A percentile compares a stretch with the other conserved stretches of the same genome.
These are phyloP conservation scores for Pichia sporocuriosa DNA, from an alignment of 805 yeast species.

Conservation along the genomic window DNA sequence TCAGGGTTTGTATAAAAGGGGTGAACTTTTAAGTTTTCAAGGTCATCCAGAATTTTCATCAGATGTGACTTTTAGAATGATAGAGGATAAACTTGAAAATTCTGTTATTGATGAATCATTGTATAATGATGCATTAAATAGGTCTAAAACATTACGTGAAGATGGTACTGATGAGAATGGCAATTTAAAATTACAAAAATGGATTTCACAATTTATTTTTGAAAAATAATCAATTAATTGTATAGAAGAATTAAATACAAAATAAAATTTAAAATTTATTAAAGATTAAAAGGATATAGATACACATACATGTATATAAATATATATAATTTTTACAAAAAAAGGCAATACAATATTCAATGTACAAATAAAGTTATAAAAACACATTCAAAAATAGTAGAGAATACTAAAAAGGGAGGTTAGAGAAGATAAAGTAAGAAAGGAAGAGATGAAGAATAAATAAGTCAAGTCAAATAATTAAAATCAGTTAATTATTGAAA, in stretches of 20 bases:
- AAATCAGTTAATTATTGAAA: slow-evolving; percentile 8
- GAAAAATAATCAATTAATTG: no score
- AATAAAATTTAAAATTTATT: background rate
- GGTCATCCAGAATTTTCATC: slow-evolving; percentile 82
- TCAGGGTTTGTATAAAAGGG: slow-evolving; percentile 60
- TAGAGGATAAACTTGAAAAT: slow-evolving; percentile 1
- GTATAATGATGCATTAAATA: slow-evolving; percentile 4
- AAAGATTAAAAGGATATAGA: background rate
- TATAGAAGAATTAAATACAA: background rate
- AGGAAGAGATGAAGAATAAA: background rate
- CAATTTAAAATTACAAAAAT: slow-evolving; percentile 5
- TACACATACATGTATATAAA: background rate
- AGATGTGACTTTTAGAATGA: slow-evolving; percentile 20
- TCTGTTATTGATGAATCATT: slow-evolving; percentile 11
- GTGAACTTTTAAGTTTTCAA: slow-evolving; percentile 61
- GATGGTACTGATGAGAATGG: slow-evolving; percentile 7
- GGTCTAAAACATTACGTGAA: slow-evolving; percentile 3
- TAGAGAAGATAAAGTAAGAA: no score
- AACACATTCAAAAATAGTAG: no score
- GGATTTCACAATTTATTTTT: slow-evolving; percentile 2
- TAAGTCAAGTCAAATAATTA: no score
- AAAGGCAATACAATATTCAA: no score
- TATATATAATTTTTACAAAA: background rate
- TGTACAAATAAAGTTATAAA: slow-evolving; percentile 1
- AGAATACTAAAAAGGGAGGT: background rate